A percentile compares a stretch with the other conserved stretches of the same genome.
Conservation (phyloP, 345 rosid genomes). For the Populus alba region DNA sequence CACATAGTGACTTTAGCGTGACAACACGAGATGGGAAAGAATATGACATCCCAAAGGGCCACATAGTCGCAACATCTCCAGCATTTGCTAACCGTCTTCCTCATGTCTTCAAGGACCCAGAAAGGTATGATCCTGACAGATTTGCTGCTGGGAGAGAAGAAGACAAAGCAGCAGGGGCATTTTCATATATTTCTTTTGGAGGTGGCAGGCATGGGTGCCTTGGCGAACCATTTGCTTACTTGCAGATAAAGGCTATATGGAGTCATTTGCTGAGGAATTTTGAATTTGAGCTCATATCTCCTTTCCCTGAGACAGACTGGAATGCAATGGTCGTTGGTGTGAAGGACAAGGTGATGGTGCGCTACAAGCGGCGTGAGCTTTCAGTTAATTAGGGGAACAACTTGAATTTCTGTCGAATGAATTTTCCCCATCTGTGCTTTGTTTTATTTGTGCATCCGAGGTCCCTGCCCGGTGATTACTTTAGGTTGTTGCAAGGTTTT, state of each 20-base stretch:
- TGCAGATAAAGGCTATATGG: slow-evolving; percentile 99
- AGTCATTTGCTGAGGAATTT: slow-evolving; percentile 92
- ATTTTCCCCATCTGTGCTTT: neutral
- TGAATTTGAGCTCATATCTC: slow-evolving; percentile 78
- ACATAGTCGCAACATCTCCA: slow-evolving; percentile 90
- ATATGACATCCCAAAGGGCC: slow-evolving; percentile 91
- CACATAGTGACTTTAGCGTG: slow-evolving; percentile 82
- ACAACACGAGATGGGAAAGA: slow-evolving; percentile 72
- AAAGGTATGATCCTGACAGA: slow-evolving; percentile 80
- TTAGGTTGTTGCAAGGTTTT: slow-evolving; percentile 2
- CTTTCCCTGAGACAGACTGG: slow-evolving; percentile 98
- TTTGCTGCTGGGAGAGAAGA: slow-evolving; percentile 86
- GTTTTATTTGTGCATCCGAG: neutral
- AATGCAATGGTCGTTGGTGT: slow-evolving; percentile 99
- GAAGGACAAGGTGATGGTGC: slow-evolving; percentile 93
- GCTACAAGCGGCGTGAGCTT: slow-evolving; percentile 50
- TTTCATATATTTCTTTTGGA: slow-evolving; percentile 88
- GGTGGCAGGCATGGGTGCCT: slow-evolving; percentile 99
- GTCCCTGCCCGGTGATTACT: neutral
- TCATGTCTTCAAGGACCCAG: slow-evolving; percentile 71
- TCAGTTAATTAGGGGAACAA: neutral
- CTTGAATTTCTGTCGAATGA: neutral
- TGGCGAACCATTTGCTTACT: slow-evolving; percentile 95
- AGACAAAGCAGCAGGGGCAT: slow-evolving; percentile 84
- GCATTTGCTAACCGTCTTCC: slow-evolving; percentile 94